Base-by-base conservation (phyloP, 176 grass and related monocot genomes). In the Phyllostachys edulis region DNA sequence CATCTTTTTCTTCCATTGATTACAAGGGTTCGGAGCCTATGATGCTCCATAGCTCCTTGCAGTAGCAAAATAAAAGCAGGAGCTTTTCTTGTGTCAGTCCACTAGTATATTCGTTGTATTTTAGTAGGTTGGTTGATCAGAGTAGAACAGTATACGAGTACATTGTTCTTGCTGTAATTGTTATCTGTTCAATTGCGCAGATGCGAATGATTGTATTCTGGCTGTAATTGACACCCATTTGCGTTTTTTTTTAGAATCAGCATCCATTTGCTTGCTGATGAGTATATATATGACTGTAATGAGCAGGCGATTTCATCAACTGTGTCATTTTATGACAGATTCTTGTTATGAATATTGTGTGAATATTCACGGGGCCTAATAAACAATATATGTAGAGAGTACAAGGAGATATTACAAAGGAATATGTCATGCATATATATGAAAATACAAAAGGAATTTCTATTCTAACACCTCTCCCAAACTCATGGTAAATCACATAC, bases 41-140 rank as follows among this genome's bases (percentile, higher is more conserved):
- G 8, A 8, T 26, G 50, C 77, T 85, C 82, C 57, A 67, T 55
- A 73, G 47, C 80, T 80, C 80, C 82, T 90, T 83, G 80, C 69
- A 73, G 59, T 80, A 74, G 84, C 80, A 42, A 87, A 78, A 90
- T 87, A 84, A 83, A 87, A 39, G 75, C 89, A 84, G 80, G 80
- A 87, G 89, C 71, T 75, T 84, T 85, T 87, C 36, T 37, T 80
- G 68, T 60, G 68, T 60, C 24, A 70, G 51, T 11, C 20, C 44
- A 32, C 2, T 77, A 40, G 47, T 24, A 6, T 45, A 16, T 34
- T 24, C 38, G 37, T 77, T 54, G 52, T 84, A 39, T 77, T 49
- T 70, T n/a, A 8, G 73, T 71, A 52, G 62, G 20, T 50, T 32
- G 73, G 17, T 73, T n/a, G 23, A 52, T 68, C 69, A 84, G 51